Percentiles rank a stretch among this genome's conserved stretches.
Evolutionary conservation across 306 rosid species (phyloP).

Genomic region (Castanea sativa): DNA sequence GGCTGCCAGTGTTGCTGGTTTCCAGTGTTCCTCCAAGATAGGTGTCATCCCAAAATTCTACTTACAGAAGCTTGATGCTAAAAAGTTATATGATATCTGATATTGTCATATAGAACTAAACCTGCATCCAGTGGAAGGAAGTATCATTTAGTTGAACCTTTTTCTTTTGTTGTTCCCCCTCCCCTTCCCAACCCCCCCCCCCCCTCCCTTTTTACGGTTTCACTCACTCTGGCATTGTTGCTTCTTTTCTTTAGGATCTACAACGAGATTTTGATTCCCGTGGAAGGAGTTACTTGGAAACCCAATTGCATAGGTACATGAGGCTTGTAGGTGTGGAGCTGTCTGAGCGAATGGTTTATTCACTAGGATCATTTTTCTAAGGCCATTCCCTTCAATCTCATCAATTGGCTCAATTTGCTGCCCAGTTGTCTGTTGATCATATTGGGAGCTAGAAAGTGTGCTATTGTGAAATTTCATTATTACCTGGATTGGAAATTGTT

Average conservation of each 20-base stretch:
- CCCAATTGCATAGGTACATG: constrained; percentile 60
- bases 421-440: neutral
- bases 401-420: constrained; percentile 6
- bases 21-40: too few relatives aligned
- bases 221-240: neutral
- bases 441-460: neutral
- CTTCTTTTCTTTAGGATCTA: constrained; percentile 55
- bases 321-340: constrained; percentile 67
- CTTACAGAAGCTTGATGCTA: neutral
- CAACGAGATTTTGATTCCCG: constrained; percentile 37
- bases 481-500: constrained; percentile 12
- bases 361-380: constrained; percentile 31
- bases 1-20: neutral
- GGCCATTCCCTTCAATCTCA: neutral
- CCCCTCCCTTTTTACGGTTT: constrained; percentile 2
- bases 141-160: neutral
- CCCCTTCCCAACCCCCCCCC: neutral
- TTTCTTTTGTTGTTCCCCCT: constrained; percentile 1
- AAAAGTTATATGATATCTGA: too few relatives aligned
- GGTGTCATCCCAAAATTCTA: neutral
- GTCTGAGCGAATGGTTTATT: constrained; percentile 65
- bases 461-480: constrained; percentile 6
- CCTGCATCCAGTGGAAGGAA: neutral
- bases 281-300: constrained; percentile 49
- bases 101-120: too few relatives aligned